Evolutionary conservation across 768 basidiomycete genomes (phyloP).

Genomic region (Hydnomerulius pinastri): DNA sequence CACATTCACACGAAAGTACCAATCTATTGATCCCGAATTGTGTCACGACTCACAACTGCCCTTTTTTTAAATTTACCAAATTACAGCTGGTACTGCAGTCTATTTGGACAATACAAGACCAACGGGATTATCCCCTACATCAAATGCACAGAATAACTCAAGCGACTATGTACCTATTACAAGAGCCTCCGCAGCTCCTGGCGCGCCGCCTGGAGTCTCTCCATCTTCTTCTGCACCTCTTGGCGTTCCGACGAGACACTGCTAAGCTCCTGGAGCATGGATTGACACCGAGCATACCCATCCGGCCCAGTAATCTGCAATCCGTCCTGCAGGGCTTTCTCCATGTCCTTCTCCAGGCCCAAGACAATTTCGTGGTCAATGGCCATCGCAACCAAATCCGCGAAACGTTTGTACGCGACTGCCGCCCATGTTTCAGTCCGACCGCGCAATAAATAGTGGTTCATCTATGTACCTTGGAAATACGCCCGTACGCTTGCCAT

Average conservation of each 20-base stretch:
- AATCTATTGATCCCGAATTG: too few species aligned
- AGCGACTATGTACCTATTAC: too few species aligned
- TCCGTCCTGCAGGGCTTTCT: slow-evolving; percentile 43
- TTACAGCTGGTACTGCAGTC: too few species aligned
- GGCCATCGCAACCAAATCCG: slow-evolving; percentile 39
- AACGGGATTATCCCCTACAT: too few species aligned
- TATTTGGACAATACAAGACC: too few species aligned
- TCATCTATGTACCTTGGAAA: slow-evolving; percentile 55
- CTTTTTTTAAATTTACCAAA: too few species aligned
- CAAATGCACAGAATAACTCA: too few species aligned
- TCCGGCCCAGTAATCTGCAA: slow-evolving; percentile 52
- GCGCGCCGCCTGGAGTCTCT: slow-evolving; percentile 47
- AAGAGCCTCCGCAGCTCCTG: slow-evolving; percentile 31
- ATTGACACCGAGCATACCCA: slow-evolving; percentile 45
- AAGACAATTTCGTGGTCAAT: slow-evolving; percentile 39
- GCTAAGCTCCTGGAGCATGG: slow-evolving; percentile 50
- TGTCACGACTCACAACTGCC: too few species aligned
- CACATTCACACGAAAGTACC: too few species aligned
- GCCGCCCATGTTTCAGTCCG: neutral
- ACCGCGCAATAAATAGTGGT: neutral
- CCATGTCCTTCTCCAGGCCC: slow-evolving; percentile 47
- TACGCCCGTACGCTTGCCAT: slow-evolving; percentile 71
- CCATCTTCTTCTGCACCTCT: slow-evolving; percentile 52
- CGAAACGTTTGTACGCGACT: slow-evolving; percentile 47
- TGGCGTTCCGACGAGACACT: slow-evolving; percentile 45